phyloP scores from a whole-genome alignment of 495 filamentous ascomycete genomes.

The Bryoglossum gracile region DNA sequence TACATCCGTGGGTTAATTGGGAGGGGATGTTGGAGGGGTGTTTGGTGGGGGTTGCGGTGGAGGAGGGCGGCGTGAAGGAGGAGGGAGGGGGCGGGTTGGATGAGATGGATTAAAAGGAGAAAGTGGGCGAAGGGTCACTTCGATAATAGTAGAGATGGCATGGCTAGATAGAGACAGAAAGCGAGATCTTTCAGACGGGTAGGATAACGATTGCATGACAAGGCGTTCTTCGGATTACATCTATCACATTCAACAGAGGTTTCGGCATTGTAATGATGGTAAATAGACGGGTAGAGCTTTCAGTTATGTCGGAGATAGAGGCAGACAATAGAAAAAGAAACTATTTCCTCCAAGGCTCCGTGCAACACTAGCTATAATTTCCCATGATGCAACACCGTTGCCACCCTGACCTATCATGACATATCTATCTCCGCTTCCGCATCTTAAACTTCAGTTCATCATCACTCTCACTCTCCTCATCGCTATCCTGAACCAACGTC shows the following conservation, averaged over 20 bases:
- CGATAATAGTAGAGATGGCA: too few species aligned
- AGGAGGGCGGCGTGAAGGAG: constrained; percentile 53
- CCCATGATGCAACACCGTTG: too few species aligned
- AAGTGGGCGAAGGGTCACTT: neutral
- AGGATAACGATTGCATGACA: neutral
- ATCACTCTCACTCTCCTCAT: constrained; percentile 34
- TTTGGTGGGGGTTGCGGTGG: constrained; percentile 76
- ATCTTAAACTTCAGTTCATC: constrained; percentile 48
- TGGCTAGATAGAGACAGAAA: too few species aligned
- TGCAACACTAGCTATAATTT: too few species aligned
- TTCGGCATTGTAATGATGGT: too few species aligned
- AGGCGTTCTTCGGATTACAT: neutral
- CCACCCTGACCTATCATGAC: too few species aligned
- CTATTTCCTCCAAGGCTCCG: too few species aligned
- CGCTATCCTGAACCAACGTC: constrained; percentile 28
- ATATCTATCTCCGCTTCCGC: constrained; percentile 23
- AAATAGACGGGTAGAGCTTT: constrained; percentile 1
- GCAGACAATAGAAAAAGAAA: constrained; percentile 20
- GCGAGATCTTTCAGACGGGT: too few species aligned
- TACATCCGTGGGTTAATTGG: constrained; percentile 97
- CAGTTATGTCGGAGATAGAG: constrained; percentile 6
- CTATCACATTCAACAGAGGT: too few species aligned
- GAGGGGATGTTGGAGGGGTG: constrained; percentile 87
- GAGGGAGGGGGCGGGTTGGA: constrained; percentile 46
- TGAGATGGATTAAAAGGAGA: constrained; percentile 54